phyloP scores from a whole-genome alignment of 2,329 filamentous ascomycete genomes.

The Alternaria sp. region DNA sequence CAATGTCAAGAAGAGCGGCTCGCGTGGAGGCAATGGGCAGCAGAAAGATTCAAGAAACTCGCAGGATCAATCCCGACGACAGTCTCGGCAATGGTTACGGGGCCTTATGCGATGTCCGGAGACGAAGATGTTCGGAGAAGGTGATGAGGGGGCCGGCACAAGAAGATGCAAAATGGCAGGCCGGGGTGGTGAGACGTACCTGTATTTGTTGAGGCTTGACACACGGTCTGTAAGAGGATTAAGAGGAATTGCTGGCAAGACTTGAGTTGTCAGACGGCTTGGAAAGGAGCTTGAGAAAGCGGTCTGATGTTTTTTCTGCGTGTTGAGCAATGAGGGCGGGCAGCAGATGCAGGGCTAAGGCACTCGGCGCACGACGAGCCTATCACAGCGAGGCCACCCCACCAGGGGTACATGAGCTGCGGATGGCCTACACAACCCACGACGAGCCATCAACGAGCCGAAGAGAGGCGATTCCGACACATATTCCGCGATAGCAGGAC shows the following conservation, averaged over 20 bases:
- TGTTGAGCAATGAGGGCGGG: constrained; percentile 41
- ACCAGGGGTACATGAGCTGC: constrained; percentile 24
- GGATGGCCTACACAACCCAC: constrained; percentile 12
- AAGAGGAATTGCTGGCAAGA: constrained; percentile 23
- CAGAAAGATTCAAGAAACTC: constrained; percentile 18
- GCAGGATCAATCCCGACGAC: constrained; percentile 19
- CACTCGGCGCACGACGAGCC: constrained; percentile 19
- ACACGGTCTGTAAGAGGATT: constrained; percentile 18
- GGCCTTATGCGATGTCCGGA: constrained; percentile 31
- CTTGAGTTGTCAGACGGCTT: constrained; percentile 32
- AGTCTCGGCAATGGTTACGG: constrained; percentile 28
- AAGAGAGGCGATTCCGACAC: constrained; percentile 7
- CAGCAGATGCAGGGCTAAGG: constrained; percentile 29
- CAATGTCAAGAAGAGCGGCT: constrained; percentile 16
- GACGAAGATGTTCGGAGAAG: constrained; percentile 24
- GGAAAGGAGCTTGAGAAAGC: constrained; percentile 33
- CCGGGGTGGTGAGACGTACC: constrained; percentile 42
- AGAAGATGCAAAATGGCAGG: constrained; percentile 20
- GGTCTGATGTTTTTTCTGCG: constrained; percentile 49
- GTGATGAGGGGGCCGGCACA: constrained; percentile 30
- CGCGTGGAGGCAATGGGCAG: constrained; percentile 24
- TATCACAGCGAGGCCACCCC: constrained; percentile 14
- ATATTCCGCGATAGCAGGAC: constrained; percentile 2
- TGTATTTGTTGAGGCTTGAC: constrained; percentile 39
- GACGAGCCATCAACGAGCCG: constrained; percentile 7